Percentiles rank a stretch among this genome's conserved stretches.
These are phyloP conservation scores for Melampsora larici-populina DNA, from an alignment of 1,284 basidiomycete species.

Conservation along the genomic window DNA sequence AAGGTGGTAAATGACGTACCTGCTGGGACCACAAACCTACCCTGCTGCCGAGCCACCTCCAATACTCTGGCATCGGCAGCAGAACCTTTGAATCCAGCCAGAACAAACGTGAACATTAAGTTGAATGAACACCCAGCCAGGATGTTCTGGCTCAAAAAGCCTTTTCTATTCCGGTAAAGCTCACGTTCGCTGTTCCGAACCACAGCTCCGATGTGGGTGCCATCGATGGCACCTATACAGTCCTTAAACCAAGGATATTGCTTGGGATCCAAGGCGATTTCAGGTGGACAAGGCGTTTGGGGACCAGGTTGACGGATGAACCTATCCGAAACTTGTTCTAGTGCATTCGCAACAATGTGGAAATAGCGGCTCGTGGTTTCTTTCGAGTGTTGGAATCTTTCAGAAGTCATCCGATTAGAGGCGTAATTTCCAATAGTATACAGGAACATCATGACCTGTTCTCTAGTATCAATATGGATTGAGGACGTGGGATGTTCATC, in stretches of 20 bases:
- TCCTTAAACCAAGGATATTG: no score
- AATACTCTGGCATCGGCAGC: no score
- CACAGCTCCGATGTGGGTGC: constrained; percentile 49
- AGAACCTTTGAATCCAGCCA: no score
- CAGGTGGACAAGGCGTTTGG: background rate
- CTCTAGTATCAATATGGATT: background rate
- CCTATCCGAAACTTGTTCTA: background rate
- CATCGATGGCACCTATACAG: constrained; percentile 53
- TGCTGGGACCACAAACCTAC: constrained; percentile 3
- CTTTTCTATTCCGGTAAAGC: constrained; percentile 50
- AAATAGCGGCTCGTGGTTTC: background rate
- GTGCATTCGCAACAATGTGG: background rate
- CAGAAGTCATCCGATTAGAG: background rate
- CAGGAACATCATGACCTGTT: background rate
- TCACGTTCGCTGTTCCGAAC: constrained; percentile 43
- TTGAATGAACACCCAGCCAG: constrained; percentile 52
- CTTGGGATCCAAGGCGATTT: background rate
- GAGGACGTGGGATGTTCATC: no score
- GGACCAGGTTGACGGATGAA: background rate
- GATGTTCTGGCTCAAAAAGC: constrained; percentile 50
- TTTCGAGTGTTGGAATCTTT: no score
- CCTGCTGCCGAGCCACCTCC: no score
- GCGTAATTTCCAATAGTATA: background rate
- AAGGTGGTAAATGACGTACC: background rate
- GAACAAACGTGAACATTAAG: no score